Conservation (phyloP, 2,329 filamentous ascomycete genomes). For the Sordariomycetes sp. region DNA sequence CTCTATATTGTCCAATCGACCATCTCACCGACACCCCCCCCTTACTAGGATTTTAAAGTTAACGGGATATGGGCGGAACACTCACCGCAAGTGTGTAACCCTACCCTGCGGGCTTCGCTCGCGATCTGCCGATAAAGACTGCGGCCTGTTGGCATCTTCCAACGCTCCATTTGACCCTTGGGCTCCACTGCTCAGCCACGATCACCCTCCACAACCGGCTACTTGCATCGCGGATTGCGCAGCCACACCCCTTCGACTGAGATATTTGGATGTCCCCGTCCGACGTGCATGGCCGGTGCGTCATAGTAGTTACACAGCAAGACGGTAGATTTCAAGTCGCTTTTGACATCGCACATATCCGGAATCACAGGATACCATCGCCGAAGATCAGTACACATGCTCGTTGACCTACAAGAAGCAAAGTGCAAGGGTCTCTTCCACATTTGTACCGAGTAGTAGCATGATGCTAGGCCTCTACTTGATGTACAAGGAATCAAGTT, state of each 20-base stretch:
- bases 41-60: too few species aligned
- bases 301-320: too few species aligned
- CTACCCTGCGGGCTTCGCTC: background rate
- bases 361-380: too few species aligned
- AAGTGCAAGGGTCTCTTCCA: background rate
- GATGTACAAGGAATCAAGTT: background rate
- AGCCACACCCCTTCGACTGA: background rate
- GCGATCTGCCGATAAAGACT: background rate
- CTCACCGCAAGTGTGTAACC: background rate
- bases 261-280: too few species aligned
- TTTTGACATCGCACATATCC: too few species aligned
- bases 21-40: background rate
- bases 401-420: too few species aligned
- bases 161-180: background rate
- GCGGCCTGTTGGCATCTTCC: background rate
- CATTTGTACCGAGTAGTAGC: background rate
- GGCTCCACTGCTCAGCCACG: background rate
- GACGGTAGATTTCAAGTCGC: too few species aligned
- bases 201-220: background rate
- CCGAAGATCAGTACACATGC: too few species aligned
- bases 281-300: too few species aligned
- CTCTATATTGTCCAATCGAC: background rate
- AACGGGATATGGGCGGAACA: background rate
- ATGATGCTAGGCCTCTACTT: background rate
- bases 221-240: background rate